Conservation (phyloP, 2,329 filamentous ascomycete genomes). For the Orbilia brochopaga region DNA sequence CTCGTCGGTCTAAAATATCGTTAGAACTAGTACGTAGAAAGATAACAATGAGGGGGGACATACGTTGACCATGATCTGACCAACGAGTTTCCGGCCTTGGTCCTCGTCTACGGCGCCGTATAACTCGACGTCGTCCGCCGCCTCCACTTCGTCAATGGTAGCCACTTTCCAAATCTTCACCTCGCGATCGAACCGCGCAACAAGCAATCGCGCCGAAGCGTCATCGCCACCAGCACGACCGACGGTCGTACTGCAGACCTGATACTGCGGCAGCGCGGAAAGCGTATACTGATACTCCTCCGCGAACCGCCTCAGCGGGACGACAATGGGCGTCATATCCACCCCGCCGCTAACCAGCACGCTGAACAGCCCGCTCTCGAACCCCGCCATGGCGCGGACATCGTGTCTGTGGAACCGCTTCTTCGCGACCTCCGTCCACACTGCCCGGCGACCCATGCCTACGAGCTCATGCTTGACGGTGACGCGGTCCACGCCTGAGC, state of each 20-base stretch:
- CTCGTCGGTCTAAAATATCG: constrained; percentile 68
- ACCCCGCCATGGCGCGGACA: constrained; percentile 90
- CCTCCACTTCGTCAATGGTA: constrained; percentile 60
- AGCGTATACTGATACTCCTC: constrained; percentile 81
- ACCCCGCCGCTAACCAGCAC: constrained; percentile 89
- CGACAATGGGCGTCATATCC: constrained; percentile 81
- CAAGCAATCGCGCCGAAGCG: constrained; percentile 69
- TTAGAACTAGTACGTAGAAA: constrained; percentile 58
- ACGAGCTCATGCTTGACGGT: constrained; percentile 81
- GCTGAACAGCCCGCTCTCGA: constrained; percentile 81
- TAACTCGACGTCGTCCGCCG: constrained; percentile 57
- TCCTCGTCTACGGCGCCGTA: constrained; percentile 59
- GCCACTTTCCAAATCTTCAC: constrained; percentile 78
- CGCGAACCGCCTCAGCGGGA: constrained; percentile 77
- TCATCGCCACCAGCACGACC: constrained; percentile 58
- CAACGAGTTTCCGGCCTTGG: constrained; percentile 67
- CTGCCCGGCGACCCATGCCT: constrained; percentile 64
- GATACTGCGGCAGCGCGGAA: constrained; percentile 79
- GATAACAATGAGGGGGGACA: neutral
- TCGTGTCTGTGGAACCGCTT: constrained; percentile 89
- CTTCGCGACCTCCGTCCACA: constrained; percentile 87
- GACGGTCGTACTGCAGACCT: constrained; percentile 72
- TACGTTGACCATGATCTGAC: constrained; percentile 67
- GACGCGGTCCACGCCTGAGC: constrained; percentile 87
- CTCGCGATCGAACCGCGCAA: constrained; percentile 92